These are phyloP conservation scores for Mrakia hoshinonis DNA, from an alignment of 768 basidiomycete species.

Conservation along the genomic window DNA sequence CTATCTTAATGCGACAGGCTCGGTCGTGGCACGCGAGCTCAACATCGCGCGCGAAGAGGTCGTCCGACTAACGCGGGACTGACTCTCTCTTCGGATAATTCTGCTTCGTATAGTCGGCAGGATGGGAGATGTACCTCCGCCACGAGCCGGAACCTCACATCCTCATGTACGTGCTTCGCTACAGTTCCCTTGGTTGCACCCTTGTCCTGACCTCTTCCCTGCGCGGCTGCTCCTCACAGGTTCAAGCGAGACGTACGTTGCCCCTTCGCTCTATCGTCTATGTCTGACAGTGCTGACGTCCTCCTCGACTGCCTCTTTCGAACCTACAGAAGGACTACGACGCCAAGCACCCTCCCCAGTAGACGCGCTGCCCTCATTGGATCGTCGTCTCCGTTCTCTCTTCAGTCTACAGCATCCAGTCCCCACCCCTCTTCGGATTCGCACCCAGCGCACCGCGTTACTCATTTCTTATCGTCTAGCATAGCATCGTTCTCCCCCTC, in stretches of 20 bases:
- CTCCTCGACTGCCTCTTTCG: neutral
- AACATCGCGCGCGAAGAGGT: neutral
- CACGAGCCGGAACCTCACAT: constrained; percentile 28
- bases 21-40: neutral
- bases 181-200: neutral
- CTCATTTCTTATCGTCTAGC: neutral
- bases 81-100: too few species aligned
- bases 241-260: constrained; percentile 18
- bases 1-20: neutral
- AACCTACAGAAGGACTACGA: constrained; percentile 14
- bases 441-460: neutral
- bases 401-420: neutral
- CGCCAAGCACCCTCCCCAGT: constrained; percentile 8
- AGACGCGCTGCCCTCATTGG: constrained; percentile 17
- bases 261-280: neutral
- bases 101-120: neutral
- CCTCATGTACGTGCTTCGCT: constrained; percentile 1
- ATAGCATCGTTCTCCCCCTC: neutral
- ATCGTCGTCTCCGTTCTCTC: neutral
- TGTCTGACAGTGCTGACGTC: neutral
- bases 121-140: constrained; percentile 28
- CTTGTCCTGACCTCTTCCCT: neutral
- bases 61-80: neutral
- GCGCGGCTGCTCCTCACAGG: neutral
- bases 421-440: neutral